Evolutionary conservation across 352 stramenopile genomes (phyloP), one percentile per base, ranked within the genome.

Genomic region (Pythium diclinum): DNA sequence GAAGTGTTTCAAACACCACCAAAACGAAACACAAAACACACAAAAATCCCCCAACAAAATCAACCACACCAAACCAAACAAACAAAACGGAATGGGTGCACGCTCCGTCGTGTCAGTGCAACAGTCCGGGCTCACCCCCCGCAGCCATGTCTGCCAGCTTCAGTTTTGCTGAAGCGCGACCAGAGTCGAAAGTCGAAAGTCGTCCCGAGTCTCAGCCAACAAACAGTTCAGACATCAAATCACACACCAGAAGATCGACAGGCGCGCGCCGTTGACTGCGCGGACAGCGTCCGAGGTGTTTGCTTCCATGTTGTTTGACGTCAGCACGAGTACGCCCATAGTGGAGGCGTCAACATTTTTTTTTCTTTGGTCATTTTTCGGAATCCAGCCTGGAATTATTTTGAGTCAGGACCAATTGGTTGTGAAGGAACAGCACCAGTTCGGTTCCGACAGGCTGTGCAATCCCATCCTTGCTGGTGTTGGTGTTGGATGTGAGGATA

Each of bases 81-180:
- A 38, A 38, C 7, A 13, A 38, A 38, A 13, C 9, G 36, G 36
- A 42, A 42, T 42, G 36, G 36, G 36, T 42, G 36, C 36, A 17
- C 13, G 9, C 36, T 17, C 9, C 3, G 42, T 51, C 28, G 28
- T 10, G 7, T 30, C 19, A 51, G 44, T 51, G 44, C 44, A 51
- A 51, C 44, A 30, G 44, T 51, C 11, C 5, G 17, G n/a, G 14
- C 42, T 28, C 44, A 51, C 32, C 44, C 7, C 44, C 44, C 44
- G 44, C 3, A 51, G 44, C 44, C 44, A 51, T 51, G 44, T 51
- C 44, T 51, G 40, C 44, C 10, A 30, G 44, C 44, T 51, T 51
- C 44, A 51, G 44, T 51, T 51, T 51, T 42, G 33, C 44, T 51
- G 44, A 47, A 47, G 40, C 40, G 40, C 40, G 17, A 42, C 11